Evolutionary conservation across 768 basidiomycete genomes (phyloP).

Genomic region (Hirschioporus abietinus): DNA sequence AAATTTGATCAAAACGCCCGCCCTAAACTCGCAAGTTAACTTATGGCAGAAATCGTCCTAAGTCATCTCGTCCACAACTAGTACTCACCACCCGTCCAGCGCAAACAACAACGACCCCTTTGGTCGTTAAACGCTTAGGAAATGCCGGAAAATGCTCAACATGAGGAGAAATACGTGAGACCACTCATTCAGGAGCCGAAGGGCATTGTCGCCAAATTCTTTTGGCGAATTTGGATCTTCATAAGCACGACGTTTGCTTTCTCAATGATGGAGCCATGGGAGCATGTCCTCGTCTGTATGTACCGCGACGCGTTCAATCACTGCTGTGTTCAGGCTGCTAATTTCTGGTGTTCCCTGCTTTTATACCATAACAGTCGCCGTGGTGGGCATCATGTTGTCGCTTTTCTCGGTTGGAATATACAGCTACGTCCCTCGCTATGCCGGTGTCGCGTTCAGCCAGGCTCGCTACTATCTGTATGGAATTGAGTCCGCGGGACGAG

Average conservation of each 20-base stretch:
- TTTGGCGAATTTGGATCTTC: conserved; percentile 52
- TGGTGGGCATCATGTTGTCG: not conserved
- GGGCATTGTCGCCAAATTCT: not conserved
- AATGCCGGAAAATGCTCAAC: not conserved
- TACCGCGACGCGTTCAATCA: conserved; percentile 12
- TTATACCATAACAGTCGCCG: not conserved
- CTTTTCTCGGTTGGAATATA: not conserved
- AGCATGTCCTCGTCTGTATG: conserved; percentile 57
- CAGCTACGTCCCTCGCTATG: not conserved
- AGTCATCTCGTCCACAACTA: too few relatives aligned
- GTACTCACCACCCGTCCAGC: too few relatives aligned
- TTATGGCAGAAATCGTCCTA: too few relatives aligned
- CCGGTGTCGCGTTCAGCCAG: not conserved
- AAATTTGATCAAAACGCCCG: too few relatives aligned
- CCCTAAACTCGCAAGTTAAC: too few relatives aligned
- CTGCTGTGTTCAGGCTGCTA: not conserved
- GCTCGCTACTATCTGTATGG: not conserved
- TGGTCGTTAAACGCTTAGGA: not conserved
- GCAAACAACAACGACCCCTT: not conserved
- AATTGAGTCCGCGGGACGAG: not conserved
- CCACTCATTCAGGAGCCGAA: not conserved
- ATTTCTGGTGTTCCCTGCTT: not conserved
- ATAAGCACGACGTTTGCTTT: conserved; percentile 57
- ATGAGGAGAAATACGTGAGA: not conserved
- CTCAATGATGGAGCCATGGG: conserved; percentile 63